Base-by-base conservation (phyloP, 257 asterid species). In the Phtheirospermum japonicum region DNA sequence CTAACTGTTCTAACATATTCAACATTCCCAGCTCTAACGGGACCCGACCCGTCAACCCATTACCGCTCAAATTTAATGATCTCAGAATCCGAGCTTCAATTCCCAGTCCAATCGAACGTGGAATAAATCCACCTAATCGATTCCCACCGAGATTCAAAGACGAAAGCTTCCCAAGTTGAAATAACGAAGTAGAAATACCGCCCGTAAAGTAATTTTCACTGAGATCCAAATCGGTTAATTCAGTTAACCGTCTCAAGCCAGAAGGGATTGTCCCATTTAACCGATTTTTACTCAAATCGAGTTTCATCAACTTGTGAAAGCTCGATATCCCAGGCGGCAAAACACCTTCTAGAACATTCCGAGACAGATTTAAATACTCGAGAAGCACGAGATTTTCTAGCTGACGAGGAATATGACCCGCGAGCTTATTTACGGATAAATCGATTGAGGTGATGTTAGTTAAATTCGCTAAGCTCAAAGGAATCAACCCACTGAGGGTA, bases 61-160 rank as follows among this genome's bases (percentile, higher is more conserved):
- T 84, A n/a, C 77, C 69, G 79, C 95, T 86, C 37, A 89, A 64
- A 75, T 89, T 89, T 71, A 89, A 71, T 7, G 59, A 71, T 62
- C 82, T 79, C 65, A 89, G 68, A 71, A 75, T 77, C 76, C 61
- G 78, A n/a, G 62, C 79, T 58, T 69, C 78, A n/a, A 48, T 59
- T 36, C 46, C 65, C 12, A 63, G 48, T 50, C 84, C 79, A 52
- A 66, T 61, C 20, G 78, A 61, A 48, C 75, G 74, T 13, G 85
- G 84, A 55, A 89, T 76, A 49, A 54, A 34, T 64, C 95, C 90
- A 40, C 79, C 85, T 32, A 89, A 69, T 37, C 20, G 70, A 71
- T 89, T 89, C 57, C 74, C 95, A 70, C 94, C 94, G 4, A 89
- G 89, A 63, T 80, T 89, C 71, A 86, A 59, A 60, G 33, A 45